A percentile compares a stretch with the other conserved stretches of the same genome.
These are phyloP conservation scores for Leccinum griseonigrum DNA, from an alignment of 1,284 basidiomycete species.

Conservation along the genomic window DNA sequence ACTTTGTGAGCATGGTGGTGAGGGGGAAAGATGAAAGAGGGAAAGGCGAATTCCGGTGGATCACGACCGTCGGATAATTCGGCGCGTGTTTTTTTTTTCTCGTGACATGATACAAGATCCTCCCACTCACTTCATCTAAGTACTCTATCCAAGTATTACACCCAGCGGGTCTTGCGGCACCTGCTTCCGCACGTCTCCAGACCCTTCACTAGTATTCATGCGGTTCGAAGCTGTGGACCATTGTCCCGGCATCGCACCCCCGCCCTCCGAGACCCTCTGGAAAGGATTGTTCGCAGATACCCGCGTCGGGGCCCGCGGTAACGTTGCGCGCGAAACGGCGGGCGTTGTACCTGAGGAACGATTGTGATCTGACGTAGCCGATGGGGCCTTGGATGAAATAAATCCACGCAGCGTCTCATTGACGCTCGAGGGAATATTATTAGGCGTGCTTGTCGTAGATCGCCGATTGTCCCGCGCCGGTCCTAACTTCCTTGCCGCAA, in stretches of 20 bases:
- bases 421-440: conserved; percentile 13
- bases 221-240: conserved; percentile 15
- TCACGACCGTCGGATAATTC: conserved; percentile 11
- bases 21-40: conserved; percentile 1
- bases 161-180: conserved; percentile 59
- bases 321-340: conserved; percentile 26
- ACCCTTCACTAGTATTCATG: conserved; percentile 35
- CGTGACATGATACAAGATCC: neutral
- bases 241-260: conserved; percentile 2
- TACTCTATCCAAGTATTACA: conserved; percentile 38
- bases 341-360: conserved; percentile 40
- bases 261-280: conserved; percentile 21
- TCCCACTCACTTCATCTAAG: neutral
- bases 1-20: conserved; percentile 30
- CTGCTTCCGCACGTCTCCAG: conserved; percentile 27
- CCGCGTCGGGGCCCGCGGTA: conserved; percentile 26
- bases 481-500: conserved; percentile 6
- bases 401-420: conserved; percentile 26
- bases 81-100: conserved; percentile 27
- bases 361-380: conserved; percentile 53
- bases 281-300: conserved; percentile 31
- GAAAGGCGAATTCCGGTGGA: conserved; percentile 8
- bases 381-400: conserved; percentile 16
- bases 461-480: conserved; percentile 12
- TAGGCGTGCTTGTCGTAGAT: conserved; percentile 8